Base-by-base conservation (phyloP, 371 early-diverging fungal genomes). In the Dichotomocladium elegans region DNA sequence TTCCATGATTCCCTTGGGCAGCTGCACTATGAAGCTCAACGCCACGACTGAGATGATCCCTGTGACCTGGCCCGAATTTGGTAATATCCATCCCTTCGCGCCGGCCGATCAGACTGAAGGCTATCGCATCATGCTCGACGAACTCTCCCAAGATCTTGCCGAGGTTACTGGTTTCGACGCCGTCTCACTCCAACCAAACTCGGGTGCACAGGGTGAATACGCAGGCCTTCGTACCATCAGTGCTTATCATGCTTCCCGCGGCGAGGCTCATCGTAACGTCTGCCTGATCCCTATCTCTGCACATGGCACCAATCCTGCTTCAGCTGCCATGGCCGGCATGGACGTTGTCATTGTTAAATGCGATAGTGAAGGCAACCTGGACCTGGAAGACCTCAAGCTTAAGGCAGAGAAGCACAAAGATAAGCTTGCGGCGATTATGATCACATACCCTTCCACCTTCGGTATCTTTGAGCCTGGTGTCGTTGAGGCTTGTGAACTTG, bases 271-370 rank as follows among this genome's bases (percentile, higher is more conserved):
- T 45, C 93, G 97, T 60, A 84, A 94, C 63, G 81, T 98, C 34
- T 96, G 96, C 66, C 74, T 98, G 65, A 96, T 98, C 45, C 98
- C 98, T 3, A 92, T 93, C 53, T 96, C 97, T 24, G 98, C 98
- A 25, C 98, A 98, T 71, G 98, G 98, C 47, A 98, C 98, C 57
- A 98, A 98, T 82, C 96, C 97, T n/a, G 97, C 98, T 10, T 94
- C 94, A 24, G 97, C 98, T 42, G 92, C 92, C 63, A 93, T 98
- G 96, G 92, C 92, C 41, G 95, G 96, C 41, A 84, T 96, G 82
- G 84, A 90, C 58, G 94, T 96, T 47, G 92, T 96, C 26, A 85
- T 87, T 45, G 85, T 95, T 63, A 90, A 93, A 72, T 98, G 98
- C 77, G 82, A 91, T 58, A 72, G 77, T 52, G 80, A 89, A 40